Base-by-base conservation (phyloP, 495 filamentous ascomycete species). In the Penicillium robsamsonii region DNA sequence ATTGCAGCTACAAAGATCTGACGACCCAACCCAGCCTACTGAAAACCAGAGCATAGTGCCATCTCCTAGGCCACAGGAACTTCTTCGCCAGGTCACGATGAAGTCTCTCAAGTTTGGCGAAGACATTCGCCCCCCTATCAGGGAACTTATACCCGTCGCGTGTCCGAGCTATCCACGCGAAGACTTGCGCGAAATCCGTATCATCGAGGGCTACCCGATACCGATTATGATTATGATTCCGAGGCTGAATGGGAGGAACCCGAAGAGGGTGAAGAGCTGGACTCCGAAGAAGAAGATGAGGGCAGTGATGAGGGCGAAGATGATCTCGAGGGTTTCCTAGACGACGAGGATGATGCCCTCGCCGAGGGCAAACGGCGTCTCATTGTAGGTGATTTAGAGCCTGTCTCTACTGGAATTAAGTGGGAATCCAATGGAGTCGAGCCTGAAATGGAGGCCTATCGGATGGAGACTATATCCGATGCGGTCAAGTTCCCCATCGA, bases 151-250 rank as follows among this genome's bases (percentile, higher is more conserved):
- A 90, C 90, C 4, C 84, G 77, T 53, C 52, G 72, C 1, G 70
- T 80, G 2, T 74, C 84, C 7, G 63, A 65, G n/a, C 59, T 57
- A 0, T 73, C 81, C 20, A 77, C 86, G 5, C 61, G 66, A 10
- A 84, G 75, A 55, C 64, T 95, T 4, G 84, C 85, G n/a, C 80
- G 88, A 4, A 89, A 87, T 35, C 92, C 94, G 0, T 84, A 85
- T 49, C 66, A 77, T 29, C 82, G 81, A 41, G 71, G 66, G 9
- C 60, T 94, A 7, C 84, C 88, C 4, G 79, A 87, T 4, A 79
- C 85, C n/a, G 78, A 95, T 64, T 97, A 99, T 68, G 92, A 94
- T 58, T 96, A 97, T 63, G 94, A 97, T 64, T 97, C 92, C 0
- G 94, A 99, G 68, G 92, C 88, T 0, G 95, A 97, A 71, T 98